Percentiles rank a stretch among this genome's conserved stretches.
phyloP scores from a whole-genome alignment of 2,329 filamentous ascomycete genomes.

The Phialophora chinensis region DNA sequence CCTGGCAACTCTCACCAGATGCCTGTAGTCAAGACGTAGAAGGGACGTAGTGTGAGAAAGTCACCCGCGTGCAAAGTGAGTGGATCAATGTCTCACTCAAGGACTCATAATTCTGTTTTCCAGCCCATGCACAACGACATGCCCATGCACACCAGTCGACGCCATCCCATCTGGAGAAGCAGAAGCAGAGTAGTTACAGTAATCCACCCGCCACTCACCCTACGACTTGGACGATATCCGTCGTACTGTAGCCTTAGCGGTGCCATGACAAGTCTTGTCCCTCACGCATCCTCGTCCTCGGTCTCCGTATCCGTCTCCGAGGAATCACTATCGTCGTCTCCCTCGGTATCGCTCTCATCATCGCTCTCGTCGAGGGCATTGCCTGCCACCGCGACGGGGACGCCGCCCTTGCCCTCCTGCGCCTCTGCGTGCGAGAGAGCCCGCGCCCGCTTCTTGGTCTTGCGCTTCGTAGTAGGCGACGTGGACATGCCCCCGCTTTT shows the following conservation, averaged over 20 bases:
- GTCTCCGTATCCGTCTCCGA: slow-evolving; percentile 73
- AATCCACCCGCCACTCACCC: background rate
- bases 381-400: slow-evolving; percentile 53
- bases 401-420: slow-evolving; percentile 66
- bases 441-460: slow-evolving; percentile 51
- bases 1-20: background rate
- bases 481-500: slow-evolving; percentile 67
- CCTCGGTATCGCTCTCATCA: slow-evolving; percentile 67
- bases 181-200: background rate
- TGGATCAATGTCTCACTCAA: background rate
- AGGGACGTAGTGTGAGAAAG: background rate
- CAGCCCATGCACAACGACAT: background rate
- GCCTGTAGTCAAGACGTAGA: background rate
- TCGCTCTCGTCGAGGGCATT: slow-evolving; percentile 68
- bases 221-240: background rate
- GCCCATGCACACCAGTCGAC: background rate
- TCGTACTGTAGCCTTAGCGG: no score
- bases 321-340: slow-evolving; percentile 63
- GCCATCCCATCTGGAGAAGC: no score
- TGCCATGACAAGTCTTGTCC: background rate
- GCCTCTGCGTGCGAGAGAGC: background rate
- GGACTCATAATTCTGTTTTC: background rate
- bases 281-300: slow-evolving; percentile 64
- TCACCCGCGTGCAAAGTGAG: background rate
- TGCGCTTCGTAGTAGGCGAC: slow-evolving; percentile 60